Evolutionary conservation across 768 basidiomycete species (phyloP).

Genomic region (Tylopilus vinaceipallidus): DNA sequence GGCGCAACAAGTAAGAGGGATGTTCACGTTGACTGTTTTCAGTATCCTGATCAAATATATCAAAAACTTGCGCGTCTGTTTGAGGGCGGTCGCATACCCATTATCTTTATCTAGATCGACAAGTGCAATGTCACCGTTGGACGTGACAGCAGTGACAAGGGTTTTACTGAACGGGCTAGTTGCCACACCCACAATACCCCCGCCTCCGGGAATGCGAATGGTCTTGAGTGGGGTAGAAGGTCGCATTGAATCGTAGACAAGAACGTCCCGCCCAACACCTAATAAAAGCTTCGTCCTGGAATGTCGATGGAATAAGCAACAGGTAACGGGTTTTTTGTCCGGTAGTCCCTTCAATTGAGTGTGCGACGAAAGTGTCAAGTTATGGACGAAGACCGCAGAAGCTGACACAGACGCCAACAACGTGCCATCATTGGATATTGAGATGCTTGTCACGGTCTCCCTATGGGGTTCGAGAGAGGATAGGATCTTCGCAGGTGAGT

Average conservation of each 20-base stretch:
- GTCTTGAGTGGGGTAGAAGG: slow-evolving; percentile 55
- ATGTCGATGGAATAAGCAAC: slow-evolving; percentile 64
- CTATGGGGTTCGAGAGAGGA: slow-evolving; percentile 56
- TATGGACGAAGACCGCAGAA: slow-evolving; percentile 55
- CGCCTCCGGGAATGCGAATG: slow-evolving; percentile 47
- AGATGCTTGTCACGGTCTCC: slow-evolving; percentile 46
- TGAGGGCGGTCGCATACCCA: slow-evolving; percentile 42
- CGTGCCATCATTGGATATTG: slow-evolving; percentile 56
- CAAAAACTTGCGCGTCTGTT: not conserved
- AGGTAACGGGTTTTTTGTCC: slow-evolving; percentile 36
- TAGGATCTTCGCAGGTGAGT: slow-evolving; percentile 36
- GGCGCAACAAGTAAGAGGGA: slow-evolving; percentile 53
- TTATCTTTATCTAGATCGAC: slow-evolving; percentile 77
- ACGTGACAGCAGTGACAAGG: slow-evolving; percentile 56
- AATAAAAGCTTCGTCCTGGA: slow-evolving; percentile 59
- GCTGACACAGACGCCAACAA: slow-evolving; percentile 57
- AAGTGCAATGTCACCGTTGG: slow-evolving; percentile 52
- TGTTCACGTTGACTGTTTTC: slow-evolving; percentile 53
- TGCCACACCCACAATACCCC: slow-evolving; percentile 53
- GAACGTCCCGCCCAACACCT: slow-evolving; percentile 47
- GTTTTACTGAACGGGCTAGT: slow-evolving; percentile 80
- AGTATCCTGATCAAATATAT: slow-evolving; percentile 44
- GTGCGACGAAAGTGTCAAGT: slow-evolving; percentile 53
- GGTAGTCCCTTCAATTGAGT: slow-evolving; percentile 55
- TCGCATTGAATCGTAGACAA: slow-evolving; percentile 62